These are phyloP conservation scores for Ophiostoma pallidulum DNA, from an alignment of 2,329 filamentous ascomycete genomes.

Conservation along the genomic window DNA sequence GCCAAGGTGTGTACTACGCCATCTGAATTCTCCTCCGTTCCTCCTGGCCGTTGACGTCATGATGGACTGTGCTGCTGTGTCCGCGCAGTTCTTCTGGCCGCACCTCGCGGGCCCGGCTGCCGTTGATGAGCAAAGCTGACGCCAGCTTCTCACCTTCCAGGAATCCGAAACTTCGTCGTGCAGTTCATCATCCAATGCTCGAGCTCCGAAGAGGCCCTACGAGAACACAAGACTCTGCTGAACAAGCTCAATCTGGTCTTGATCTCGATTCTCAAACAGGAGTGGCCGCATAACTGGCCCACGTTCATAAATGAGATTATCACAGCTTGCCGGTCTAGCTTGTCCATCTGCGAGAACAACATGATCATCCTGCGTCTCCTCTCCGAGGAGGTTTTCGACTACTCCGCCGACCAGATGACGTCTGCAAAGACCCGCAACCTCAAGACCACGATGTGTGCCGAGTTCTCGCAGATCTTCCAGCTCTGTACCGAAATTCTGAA, in stretches of 20 bases:
- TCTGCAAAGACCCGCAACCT: constrained; percentile 91
- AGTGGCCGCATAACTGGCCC: constrained; percentile 99
- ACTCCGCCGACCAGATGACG: constrained; percentile 98
- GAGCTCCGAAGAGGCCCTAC: constrained; percentile 77
- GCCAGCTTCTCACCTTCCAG: constrained; percentile 35
- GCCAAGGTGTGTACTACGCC: constrained; percentile 55
- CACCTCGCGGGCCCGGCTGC: too few relatives aligned
- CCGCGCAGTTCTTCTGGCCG: too few relatives aligned
- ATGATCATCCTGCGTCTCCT: constrained; percentile 95
- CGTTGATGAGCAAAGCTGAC: background rate
- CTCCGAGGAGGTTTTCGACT: constrained; percentile 98
- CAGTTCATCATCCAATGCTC: constrained; percentile 97
- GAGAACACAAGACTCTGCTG: constrained; percentile 75
- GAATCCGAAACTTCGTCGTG: constrained; percentile 98
- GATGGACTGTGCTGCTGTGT: background rate
- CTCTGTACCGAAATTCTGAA: constrained; percentile 92
- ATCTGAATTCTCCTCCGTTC: constrained; percentile 1
- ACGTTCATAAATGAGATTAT: constrained; percentile 99
- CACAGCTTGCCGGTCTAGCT: constrained; percentile 84
- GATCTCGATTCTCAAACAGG: constrained; percentile 95
- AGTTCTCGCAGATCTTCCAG: constrained; percentile 97
- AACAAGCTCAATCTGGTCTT: constrained; percentile 98
- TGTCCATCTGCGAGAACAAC: constrained; percentile 99
- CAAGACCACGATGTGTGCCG: constrained; percentile 97
- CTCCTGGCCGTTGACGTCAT: constrained; percentile 4